Base-by-base conservation (phyloP, 805 yeast species). In the Kodamaea laetipori region DNA sequence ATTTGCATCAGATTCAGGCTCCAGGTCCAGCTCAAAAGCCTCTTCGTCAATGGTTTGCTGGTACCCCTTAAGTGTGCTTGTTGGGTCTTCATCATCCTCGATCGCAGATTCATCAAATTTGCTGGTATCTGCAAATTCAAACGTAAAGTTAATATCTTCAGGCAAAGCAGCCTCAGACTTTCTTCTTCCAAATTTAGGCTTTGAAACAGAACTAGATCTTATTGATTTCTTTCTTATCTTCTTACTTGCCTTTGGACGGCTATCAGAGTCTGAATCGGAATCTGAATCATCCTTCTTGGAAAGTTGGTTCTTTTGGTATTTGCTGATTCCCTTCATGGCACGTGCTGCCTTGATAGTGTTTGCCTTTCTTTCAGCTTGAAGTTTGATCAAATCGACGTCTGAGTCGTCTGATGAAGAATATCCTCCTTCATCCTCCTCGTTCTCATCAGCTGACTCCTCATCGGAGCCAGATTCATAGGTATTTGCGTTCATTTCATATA, bases 371-470 rank as follows among this genome's bases (percentile, higher is more conserved):
- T 83, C 84, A 7, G 84, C 86, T 26, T 86, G 85, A 47, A 86
- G 63, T 58, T 77, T 78, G 11, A 85, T 86, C 58, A 82, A 84
- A 63, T 86, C 92, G 2, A 84, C 80, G 51, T 80, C 81, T 27
- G 81, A 81, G 51, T 48, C 49, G 30, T 48, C 47, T 3, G 46
- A 40, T 3, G 46, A 41, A 6, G 40, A 26, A 13, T 25, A 21
- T 19, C 13, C 17, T 25, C 32, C 34, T n/a, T 33, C 37, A 4
- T 24, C 39, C n/a, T 40, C 47, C 13, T 38, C 31, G 31, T 34
- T 27, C 2, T 41, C 42, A 4, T 45, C 40, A 17, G 18, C 44
- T 6, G 30, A 28, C 15, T 35, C 40, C n/a, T 35, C 38, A 9
- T 33, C 37, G 6, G 40, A 37, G 19, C 23, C 39, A 6, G 40